Conservation (phyloP, 345 rosid genomes). For the Gynandropsis gynandra region DNA sequence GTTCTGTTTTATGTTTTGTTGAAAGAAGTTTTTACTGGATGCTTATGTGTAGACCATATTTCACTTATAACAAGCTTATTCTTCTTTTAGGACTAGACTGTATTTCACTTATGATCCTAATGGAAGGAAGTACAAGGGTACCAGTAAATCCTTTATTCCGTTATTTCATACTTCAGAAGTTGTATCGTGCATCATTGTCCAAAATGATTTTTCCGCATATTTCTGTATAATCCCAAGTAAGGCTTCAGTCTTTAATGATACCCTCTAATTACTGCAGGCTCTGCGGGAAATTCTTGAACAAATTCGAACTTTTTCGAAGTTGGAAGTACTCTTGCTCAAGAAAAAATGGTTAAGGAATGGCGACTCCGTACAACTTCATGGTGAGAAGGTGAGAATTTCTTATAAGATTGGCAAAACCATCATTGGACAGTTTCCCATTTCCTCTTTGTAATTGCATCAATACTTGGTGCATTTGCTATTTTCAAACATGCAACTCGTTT, state of each 20-base stretch:
- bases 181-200: neutral
- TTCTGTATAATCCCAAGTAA: slow-evolving; percentile 12
- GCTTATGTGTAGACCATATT: neutral
- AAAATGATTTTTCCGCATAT: neutral
- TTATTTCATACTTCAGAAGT: slow-evolving; percentile 10
- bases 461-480: neutral
- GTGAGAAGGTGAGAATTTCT: slow-evolving; percentile 50
- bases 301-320: slow-evolving; percentile 48
- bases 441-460: neutral
- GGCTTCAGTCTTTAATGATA: slow-evolving; percentile 9
- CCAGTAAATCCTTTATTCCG: neutral
- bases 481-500: slow-evolving; percentile 4
- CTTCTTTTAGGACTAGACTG: no score
- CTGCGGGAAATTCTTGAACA: slow-evolving; percentile 51
- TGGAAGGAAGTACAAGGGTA: slow-evolving; percentile 1
- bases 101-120: neutral
- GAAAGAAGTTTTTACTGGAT: neutral
- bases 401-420: neutral
- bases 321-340: slow-evolving; percentile 62
- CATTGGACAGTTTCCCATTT: neutral
- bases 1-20: slow-evolving; percentile 3
- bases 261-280: slow-evolving; percentile 38
- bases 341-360: slow-evolving; percentile 60
- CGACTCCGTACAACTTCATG: slow-evolving; percentile 52
- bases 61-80: no score